Base-by-base conservation (phyloP, 768 basidiomycete species). In the Suillus brevipes region DNA sequence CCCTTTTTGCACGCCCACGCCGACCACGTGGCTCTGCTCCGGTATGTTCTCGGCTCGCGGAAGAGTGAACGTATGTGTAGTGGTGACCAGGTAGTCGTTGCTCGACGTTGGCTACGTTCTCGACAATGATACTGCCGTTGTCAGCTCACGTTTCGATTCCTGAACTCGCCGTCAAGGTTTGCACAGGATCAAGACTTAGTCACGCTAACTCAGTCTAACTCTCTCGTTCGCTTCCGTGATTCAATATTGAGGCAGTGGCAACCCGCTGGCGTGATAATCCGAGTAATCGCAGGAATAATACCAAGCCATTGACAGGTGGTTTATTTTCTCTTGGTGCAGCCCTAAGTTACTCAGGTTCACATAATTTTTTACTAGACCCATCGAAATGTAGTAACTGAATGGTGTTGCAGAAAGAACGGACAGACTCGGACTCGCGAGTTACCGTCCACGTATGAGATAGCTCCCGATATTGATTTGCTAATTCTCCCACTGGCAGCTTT, bases 161-260 rank as follows among this genome's bases (percentile, higher is more conserved):
- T 40, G 31, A 23, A 58, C 57, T 58, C 37, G 23, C 23, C 56
- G 36, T 18, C 57, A 58, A 58, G 16, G 38, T 58, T 58, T 58
- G 38, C 57, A 58, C 57, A 58, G 57, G 57, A 58, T 38, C 37
- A n/a, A n/a, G 55, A 37, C 13, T 34, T 55, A 12, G 53, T 20
- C 9, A n/a, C 3, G 3, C 2, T 37, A 23, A 31, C 36, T 37
- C 23, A 20, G 20, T 34, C 34, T 40, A 28, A 36, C 37, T 23
- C 36, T 14, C 36, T 58, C 38, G 57, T 40, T 58, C 57, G 57
- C 57, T 58, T 58, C 57, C 57, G 57, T 25, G 23, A 40, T 28
- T 9, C 23, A 31, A 53, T 52, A 52, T 52, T 28, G 14, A 16
- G 5, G 37, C 36, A 23, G 28, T 16, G 38, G 25, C 38, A 58